These are phyloP conservation scores for Aspergillus wentii DNA, from an alignment of 495 filamentous ascomycete genomes.

Conservation along the genomic window DNA sequence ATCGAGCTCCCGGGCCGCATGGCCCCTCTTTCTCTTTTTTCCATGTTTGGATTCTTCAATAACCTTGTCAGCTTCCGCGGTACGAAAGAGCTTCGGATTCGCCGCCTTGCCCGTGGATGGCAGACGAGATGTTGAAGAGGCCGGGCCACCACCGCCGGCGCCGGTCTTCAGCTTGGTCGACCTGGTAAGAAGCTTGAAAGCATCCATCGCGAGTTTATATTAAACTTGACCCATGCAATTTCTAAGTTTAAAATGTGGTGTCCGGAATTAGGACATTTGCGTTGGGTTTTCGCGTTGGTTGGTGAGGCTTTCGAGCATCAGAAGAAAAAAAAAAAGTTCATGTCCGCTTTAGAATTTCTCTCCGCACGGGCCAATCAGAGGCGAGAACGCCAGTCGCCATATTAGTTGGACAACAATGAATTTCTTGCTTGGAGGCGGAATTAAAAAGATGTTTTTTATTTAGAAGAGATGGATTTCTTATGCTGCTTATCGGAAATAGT, in stretches of 20 bases:
- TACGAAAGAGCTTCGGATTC: conserved; percentile 52
- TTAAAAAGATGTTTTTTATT: too few relatives aligned
- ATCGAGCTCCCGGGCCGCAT: conserved; percentile 12
- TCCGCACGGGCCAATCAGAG: conserved; percentile 36
- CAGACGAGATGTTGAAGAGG: conserved; percentile 24
- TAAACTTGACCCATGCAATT: conserved; percentile 5
- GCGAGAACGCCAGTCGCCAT: neutral
- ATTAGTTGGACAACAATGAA: neutral
- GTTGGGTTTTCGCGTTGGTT: conserved; percentile 1
- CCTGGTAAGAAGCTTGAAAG: conserved; percentile 50
- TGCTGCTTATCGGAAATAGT: too few relatives aligned
- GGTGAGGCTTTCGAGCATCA: neutral
- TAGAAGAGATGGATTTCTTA: too few relatives aligned
- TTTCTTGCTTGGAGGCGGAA: too few relatives aligned
- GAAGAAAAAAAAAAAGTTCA: conserved; percentile 17
- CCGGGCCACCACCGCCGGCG: conserved; percentile 13
- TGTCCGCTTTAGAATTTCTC: conserved; percentile 25
- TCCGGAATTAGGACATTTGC: neutral
- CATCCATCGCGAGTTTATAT: conserved; percentile 38
- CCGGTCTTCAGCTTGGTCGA: conserved; percentile 47
- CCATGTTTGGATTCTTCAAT: conserved; percentile 24
- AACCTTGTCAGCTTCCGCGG: conserved; percentile 26
- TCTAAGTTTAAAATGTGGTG: neutral
- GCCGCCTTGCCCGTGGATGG: conserved; percentile 46
- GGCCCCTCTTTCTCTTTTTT: conserved; percentile 37